These are phyloP conservation scores for Amaranthus cruentus DNA, from an alignment of 148 eudicot genomes.

Conservation along the genomic window DNA sequence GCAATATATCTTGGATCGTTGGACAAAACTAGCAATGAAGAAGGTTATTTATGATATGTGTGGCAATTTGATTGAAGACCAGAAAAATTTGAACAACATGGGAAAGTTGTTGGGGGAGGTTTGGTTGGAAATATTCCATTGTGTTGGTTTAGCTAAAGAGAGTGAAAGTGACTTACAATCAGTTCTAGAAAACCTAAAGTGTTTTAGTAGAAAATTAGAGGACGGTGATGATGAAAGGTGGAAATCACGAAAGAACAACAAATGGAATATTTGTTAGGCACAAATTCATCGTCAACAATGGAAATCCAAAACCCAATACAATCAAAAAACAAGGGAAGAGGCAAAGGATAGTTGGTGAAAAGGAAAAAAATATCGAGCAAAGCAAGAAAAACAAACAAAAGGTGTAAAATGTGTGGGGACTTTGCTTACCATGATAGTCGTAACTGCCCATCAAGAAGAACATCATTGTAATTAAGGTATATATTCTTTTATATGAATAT, in stretches of 20 bases:
- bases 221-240: not conserved
- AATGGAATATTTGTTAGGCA: not conserved
- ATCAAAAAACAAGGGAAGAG: not conserved
- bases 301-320: not conserved
- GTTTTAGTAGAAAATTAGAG: not conserved
- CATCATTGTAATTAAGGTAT: too few species aligned
- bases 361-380: not conserved
- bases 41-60: not conserved
- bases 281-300: not conserved
- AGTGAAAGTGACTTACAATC: not conserved
- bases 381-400: not conserved
- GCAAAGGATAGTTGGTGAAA: not conserved
- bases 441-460: not conserved
- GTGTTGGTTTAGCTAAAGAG: not conserved
- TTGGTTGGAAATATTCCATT: not conserved
- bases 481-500: too few species aligned
- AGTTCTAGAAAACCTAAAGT: not conserved
- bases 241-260: not conserved
- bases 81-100: not conserved
- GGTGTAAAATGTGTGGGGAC: not conserved
- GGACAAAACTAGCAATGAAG: constrained; percentile 1
- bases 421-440: not conserved
- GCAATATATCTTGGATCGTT: not conserved
- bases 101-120: not conserved
- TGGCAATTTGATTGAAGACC: not conserved